Evolutionary conservation across 345 rosid genomes (phyloP), one percentile per base, ranked within the genome.

Genomic region (Ailanthus altissimus): DNA sequence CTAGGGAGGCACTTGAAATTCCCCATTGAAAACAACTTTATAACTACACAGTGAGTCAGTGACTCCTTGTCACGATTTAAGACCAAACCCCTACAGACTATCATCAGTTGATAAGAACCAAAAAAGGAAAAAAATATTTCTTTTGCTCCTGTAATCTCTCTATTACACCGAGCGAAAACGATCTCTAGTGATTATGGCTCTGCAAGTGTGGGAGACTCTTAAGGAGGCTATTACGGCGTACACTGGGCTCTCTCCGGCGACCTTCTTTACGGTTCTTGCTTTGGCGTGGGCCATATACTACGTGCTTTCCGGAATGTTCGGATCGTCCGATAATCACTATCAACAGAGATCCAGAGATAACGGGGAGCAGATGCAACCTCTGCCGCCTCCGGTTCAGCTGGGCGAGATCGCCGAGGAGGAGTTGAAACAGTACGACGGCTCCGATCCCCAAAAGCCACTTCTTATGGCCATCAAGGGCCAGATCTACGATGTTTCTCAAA

Each of bases 381-480:
- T 89, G 26, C 98, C 94, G 2, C 91, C 86, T 49, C 97, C 98
- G 18, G 96, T 97, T 21, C 98, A 94, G 81, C 86, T 97, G 12
- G 99, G 99, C 38, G 99, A 97, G 84, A 73, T 97, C 67, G 72
- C 94, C 4, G 94, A 83, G 77, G 99, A 88, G 54, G 97, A 97
- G 58, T 93, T 97, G 71, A 90, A 86, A 61, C 91, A 82, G 79
- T 97, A 91, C 57, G 97, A 94, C 74, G 99, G 99, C 59, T 16
- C 86, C 10, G 98, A 97, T 87, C 81, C 95, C 40, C 78, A 83
- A 73, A 97, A 94, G 79, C 96, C 99, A 42, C 89, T 97, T 80
- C 96, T 97, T 51, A 94, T 97, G 99, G 98, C 98, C 61, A 94
- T 97, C 82, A 94, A 94, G 88, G 92, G 93, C 54, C 99, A 97